Percentiles rank a stretch among this genome's conserved stretches.
These are phyloP conservation scores for Penicillium macrosclerotiorum DNA, from an alignment of 495 filamentous ascomycete genomes.

Conservation along the genomic window DNA sequence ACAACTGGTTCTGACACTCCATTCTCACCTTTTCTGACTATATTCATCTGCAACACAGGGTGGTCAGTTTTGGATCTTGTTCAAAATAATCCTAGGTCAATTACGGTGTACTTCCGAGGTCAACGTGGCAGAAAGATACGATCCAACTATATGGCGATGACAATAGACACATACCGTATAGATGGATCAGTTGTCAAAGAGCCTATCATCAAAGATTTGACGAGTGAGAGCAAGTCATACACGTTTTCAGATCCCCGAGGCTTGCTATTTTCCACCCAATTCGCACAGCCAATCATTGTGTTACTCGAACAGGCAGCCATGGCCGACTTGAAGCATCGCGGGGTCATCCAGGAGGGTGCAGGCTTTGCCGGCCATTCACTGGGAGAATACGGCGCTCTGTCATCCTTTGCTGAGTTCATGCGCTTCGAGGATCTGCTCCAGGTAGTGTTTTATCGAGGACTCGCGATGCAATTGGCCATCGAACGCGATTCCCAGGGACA, in stretches of 20 bases:
- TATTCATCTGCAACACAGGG: background rate
- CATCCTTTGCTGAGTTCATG: slow-evolving; percentile 25
- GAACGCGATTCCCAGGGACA: slow-evolving; percentile 25
- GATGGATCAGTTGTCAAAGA: background rate
- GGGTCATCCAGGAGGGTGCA: slow-evolving; percentile 23
- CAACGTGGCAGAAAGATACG: slow-evolving; percentile 30
- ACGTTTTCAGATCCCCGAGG: slow-evolving; percentile 13
- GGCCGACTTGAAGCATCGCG: slow-evolving; percentile 27
- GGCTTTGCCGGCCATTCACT: slow-evolving; percentile 44
- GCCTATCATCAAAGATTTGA: background rate
- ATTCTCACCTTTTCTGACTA: background rate
- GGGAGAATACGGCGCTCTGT: slow-evolving; percentile 39
- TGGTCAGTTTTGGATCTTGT: slow-evolving; percentile 21
- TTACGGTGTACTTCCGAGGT: slow-evolving; percentile 44
- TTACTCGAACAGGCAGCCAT: slow-evolving; percentile 36
- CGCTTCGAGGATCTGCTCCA: slow-evolving; percentile 24
- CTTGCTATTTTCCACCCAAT: slow-evolving; percentile 39
- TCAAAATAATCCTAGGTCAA: slow-evolving; percentile 34
- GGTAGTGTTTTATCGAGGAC: slow-evolving; percentile 43
- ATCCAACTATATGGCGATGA: slow-evolving; percentile 30
- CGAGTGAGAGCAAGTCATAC: background rate
- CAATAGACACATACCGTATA: background rate
- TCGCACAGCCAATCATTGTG: slow-evolving; percentile 40
- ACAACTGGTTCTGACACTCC: too few relatives aligned
- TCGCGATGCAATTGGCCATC: slow-evolving; percentile 40